Percentiles rank a stretch among this genome's conserved stretches.
Evolutionary conservation across 73 alveolate species (phyloP).

Genomic region (Paramecium tetraurelia): DNA sequence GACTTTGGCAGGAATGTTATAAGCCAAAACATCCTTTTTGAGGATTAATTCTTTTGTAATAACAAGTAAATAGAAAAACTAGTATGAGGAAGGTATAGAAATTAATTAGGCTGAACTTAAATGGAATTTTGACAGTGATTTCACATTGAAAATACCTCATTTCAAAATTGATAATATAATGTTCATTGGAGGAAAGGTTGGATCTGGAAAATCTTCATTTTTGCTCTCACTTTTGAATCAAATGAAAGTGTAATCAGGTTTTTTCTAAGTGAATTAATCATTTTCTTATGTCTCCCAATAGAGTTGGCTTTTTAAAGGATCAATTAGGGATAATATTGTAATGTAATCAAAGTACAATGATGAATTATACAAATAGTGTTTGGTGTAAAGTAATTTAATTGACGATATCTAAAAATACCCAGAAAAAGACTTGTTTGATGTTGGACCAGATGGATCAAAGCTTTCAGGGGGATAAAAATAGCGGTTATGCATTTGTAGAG

Average conservation of each 20-base stretch:
- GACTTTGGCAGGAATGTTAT: background rate
- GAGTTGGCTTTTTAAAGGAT: constrained; percentile 84
- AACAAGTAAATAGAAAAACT: background rate
- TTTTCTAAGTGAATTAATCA: background rate
- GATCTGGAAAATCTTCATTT: constrained; percentile 55
- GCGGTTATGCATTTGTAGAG: constrained; percentile 40
- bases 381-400: constrained; percentile 70
- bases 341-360: constrained; percentile 73
- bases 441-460: constrained; percentile 61
- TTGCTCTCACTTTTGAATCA: background rate
- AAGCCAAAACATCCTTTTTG: constrained; percentile 2
- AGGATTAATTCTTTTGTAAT: background rate
- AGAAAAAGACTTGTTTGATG: constrained; percentile 4
- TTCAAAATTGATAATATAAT: background rate
- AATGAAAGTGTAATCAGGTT: constrained; percentile 35
- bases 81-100: background rate
- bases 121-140: background rate
- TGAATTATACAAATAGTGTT: constrained; percentile 73
- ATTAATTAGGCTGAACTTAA: constrained; percentile 6
- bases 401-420: constrained; percentile 74
- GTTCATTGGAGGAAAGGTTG: background rate
- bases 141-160: background rate
- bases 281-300: constrained; percentile 77
- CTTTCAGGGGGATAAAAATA: constrained; percentile 59
- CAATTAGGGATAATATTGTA: constrained; percentile 83